Evolutionary conservation across 495 filamentous ascomycete species (phyloP), one percentile per base, ranked within the genome.

Genomic region (Durotheca rogersii): DNA sequence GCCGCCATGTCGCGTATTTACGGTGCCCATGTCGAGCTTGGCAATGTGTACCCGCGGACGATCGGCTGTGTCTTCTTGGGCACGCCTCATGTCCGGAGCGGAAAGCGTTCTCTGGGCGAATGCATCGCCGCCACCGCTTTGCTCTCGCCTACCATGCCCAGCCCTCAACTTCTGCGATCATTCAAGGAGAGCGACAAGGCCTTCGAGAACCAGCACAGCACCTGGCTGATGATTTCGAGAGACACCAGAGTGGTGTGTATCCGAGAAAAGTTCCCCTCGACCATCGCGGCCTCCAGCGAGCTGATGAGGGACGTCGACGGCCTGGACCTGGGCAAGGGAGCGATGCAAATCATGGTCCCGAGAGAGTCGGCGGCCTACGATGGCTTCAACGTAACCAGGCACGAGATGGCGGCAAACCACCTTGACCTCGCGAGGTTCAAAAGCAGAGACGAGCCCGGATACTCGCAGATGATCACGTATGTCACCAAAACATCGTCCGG

Each of bases 31-130:
- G 56, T 54, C 20, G 63, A 66, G 16, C 48, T 70, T 4, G 60
- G 58, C 16, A 54, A 64, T 17, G 48, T 72, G 2, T 65, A 64
- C 16, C 56, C 64, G 5, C 48, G 53, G n/a, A 69, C 65, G 17
- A 51, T 62, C 19, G 67, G 68, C 11, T 60, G 64, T 10, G 56
- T 73, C 10, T 73, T 73, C 47, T 47, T 73, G 11, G 68, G 68
- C 9, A 71, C 69, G 2, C 71, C 71, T 41, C 71, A 73, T 19
- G 50, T 57, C 42, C 60, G 68, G 16, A 57, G 48, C 7, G 55
- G 55, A n/a, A 60, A 62, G 33, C 55, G 53, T 25, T 51, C 58
- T 3, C 36, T 65, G 15, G 64, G 64, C 6, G 61, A 67, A 7
- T 62, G 58, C 39, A 52, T 65, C 6, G 64, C 64, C 4, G 51